phyloP scores from a whole-genome alignment of 2,329 filamentous ascomycete genomes.

The Paecilomyces dactylethromorphus region DNA sequence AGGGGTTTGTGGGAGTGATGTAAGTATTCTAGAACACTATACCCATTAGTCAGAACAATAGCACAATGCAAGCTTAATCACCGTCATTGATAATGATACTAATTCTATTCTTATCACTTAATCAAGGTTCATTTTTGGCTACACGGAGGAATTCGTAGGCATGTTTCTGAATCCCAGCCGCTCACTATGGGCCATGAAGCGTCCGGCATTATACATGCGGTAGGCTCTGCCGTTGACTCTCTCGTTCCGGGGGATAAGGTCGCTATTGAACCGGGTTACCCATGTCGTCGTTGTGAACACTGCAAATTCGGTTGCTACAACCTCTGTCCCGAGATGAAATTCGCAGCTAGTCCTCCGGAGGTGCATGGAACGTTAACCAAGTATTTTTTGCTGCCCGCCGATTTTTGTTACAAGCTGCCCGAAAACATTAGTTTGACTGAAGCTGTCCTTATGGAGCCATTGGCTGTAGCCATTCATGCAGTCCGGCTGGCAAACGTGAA shows the following conservation, averaged over 20 bases:
- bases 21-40: slow-evolving; percentile 6
- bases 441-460: slow-evolving; percentile 43
- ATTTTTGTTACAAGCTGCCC: slow-evolving; percentile 35
- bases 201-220: slow-evolving; percentile 18
- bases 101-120: slow-evolving; percentile 1
- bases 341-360: slow-evolving; percentile 34
- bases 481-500: slow-evolving; percentile 33
- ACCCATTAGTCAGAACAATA: background rate
- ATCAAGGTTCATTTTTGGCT: slow-evolving; percentile 33
- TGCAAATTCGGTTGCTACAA: slow-evolving; percentile 37
- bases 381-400: slow-evolving; percentile 31
- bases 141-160: slow-evolving; percentile 27
- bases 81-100: background rate
- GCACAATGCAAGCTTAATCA: background rate
- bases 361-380: slow-evolving; percentile 31
- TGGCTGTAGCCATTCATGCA: slow-evolving; percentile 42
- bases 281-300: slow-evolving; percentile 27
- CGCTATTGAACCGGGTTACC: slow-evolving; percentile 30
- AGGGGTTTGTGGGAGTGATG: slow-evolving; percentile 40
- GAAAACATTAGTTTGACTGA: slow-evolving; percentile 32
- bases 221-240: slow-evolving; percentile 17
- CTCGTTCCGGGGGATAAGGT: slow-evolving; percentile 24
- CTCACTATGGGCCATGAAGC: slow-evolving; percentile 31
- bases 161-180: slow-evolving; percentile 18
- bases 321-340: slow-evolving; percentile 33